Evolutionary conservation across 768 basidiomycete genomes (phyloP).

Genomic region (Termitomyces sp.): DNA sequence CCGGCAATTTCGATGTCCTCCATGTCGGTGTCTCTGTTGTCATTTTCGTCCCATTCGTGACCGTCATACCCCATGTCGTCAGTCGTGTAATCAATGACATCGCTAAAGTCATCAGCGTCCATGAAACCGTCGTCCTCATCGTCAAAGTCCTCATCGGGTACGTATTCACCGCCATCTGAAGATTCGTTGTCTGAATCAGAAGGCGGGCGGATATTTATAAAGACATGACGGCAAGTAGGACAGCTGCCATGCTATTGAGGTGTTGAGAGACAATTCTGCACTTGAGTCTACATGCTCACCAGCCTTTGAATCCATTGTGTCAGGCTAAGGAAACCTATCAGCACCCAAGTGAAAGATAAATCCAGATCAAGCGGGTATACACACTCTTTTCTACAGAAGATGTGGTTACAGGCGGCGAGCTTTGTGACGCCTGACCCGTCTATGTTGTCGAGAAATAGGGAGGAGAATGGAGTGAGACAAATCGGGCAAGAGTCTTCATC

Average conservation of each 20-base stretch:
- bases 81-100: constrained; percentile 34
- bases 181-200: constrained; percentile 61
- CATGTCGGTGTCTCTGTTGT: constrained; percentile 14
- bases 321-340: constrained; percentile 35
- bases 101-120: constrained; percentile 40
- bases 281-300: constrained; percentile 28
- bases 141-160: constrained; percentile 49
- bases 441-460: constrained; percentile 33
- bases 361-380: not conserved
- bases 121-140: constrained; percentile 45
- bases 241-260: constrained; percentile 63
- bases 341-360: not conserved
- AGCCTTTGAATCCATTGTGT: constrained; percentile 61
- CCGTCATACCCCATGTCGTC: constrained; percentile 33
- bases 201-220: constrained; percentile 48
- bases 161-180: constrained; percentile 64
- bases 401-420: constrained; percentile 55
- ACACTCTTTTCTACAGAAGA: constrained; percentile 67
- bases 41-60: constrained; percentile 17
- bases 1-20: constrained; percentile 15
- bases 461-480: constrained; percentile 52
- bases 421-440: constrained; percentile 47
- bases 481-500: constrained; percentile 62
- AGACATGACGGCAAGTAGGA: constrained; percentile 60
- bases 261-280: not conserved